Evolutionary conservation across 345 rosid species (phyloP), one percentile per base, ranked within the genome.

Genomic region (Pseudoturritis turrita): DNA sequence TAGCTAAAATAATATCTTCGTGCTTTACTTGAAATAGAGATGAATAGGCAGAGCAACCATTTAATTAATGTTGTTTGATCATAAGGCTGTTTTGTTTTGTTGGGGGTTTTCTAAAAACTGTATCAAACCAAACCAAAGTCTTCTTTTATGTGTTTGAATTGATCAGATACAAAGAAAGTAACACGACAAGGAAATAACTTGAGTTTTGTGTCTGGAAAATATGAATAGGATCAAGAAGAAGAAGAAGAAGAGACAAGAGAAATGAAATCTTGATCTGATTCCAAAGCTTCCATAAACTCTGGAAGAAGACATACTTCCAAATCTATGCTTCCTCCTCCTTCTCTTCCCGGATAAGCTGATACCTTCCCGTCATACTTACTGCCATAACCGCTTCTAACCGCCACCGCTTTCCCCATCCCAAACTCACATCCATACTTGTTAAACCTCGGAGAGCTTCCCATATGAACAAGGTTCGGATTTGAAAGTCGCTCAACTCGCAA

Each of bases 361-460:
- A 84, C 91, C 71, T 85, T 89, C 36, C 92, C 92, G 9, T 88
- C 90, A 49, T 66, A 88, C 81, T 88, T 89, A 59, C 81, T 28
- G 1, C 76, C 81, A 43, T 80, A 87, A 8, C 96, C 96, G 31
- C 98, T 86, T n/a, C 92, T 74, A 72, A 76, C 78, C 8, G 92
- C 83, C 67, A 83, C 46, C 0, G 92, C 91, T 79, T 89, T 88
- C 43, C 93, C 96, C 79, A 89, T 51, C 28, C 93, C 98, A 53
- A 92, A 92, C 58, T 92, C 88, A 31, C 28, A 45, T 43, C 91
- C 92, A 0, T 90, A 88, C 81, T 73, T 90, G 72, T 92, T 53
- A 77, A 90, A 92, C 75, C 91, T 75, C 0, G 91, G 96, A 0
- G 96, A 92, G 77, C 96, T 87, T 63, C 96, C 93, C 70, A 88